Percentiles rank a stretch among this genome's conserved stretches.
phyloP scores from a whole-genome alignment of 2,329 filamentous ascomycete species.

The Dothistroma pini region DNA sequence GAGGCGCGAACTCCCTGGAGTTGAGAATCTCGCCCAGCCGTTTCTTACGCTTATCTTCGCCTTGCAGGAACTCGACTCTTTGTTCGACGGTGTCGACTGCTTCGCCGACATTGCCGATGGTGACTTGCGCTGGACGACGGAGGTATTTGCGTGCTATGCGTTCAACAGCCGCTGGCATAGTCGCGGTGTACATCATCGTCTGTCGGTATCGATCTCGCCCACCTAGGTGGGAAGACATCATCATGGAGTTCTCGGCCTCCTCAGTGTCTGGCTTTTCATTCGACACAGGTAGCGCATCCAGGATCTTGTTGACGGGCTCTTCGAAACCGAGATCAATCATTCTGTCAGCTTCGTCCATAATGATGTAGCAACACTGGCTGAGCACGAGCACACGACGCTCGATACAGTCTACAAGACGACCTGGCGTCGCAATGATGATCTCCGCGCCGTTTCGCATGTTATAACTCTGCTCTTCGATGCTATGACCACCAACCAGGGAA shows the following conservation, averaged over 20 bases:
- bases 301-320: conserved; percentile 94
- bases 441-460: conserved; percentile 88
- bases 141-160: conserved; percentile 97
- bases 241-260: conserved; percentile 76
- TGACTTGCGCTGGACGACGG: conserved; percentile 86
- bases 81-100: conserved; percentile 98
- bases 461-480: conserved; percentile 88
- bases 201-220: conserved; percentile 81
- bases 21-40: conserved; percentile 85
- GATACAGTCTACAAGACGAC: conserved; percentile 94
- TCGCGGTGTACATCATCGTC: conserved; percentile 99
- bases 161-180: conserved; percentile 90
- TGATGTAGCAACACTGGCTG: conserved; percentile 95
- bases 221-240: conserved; percentile 78
- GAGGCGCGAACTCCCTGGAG: conserved; percentile 74
- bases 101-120: conserved; percentile 90
- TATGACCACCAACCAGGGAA: conserved; percentile 96
- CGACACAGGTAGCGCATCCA: conserved; percentile 83
- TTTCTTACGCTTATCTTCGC: conserved; percentile 96
- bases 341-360: conserved; percentile 98
- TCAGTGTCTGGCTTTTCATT: conserved; percentile 97
- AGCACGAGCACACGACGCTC: conserved; percentile 88
- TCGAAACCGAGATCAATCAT: conserved; percentile 99
- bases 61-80: conserved; percentile 83
- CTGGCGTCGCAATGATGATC: conserved; percentile 97